These are phyloP conservation scores for Cymbidium sinense DNA, from an alignment of 106 monocot genomes.

Conservation along the genomic window DNA sequence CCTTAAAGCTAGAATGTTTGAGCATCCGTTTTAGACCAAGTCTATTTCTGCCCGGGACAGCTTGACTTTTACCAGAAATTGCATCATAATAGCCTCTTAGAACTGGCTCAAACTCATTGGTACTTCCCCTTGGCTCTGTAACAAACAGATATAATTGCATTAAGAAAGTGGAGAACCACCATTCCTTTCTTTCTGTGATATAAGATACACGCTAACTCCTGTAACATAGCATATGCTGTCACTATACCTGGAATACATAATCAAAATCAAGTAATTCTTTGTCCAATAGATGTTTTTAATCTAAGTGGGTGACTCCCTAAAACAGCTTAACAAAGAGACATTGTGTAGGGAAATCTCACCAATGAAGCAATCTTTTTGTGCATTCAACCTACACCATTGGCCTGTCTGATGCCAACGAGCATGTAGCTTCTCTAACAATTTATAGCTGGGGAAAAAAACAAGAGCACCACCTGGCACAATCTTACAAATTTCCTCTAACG, in stretches of 20 bases:
- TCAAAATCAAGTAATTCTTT: background rate
- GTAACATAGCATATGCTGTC: background rate
- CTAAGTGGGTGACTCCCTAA: background rate
- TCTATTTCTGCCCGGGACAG: slow-evolving; percentile 25
- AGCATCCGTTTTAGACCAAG: slow-evolving; percentile 30
- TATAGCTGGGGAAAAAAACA: slow-evolving; percentile 97
- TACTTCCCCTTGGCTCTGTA: slow-evolving; percentile 80
- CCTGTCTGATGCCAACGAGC: slow-evolving; percentile 87
- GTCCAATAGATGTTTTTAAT: background rate
- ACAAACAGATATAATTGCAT: background rate
- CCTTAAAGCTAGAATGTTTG: slow-evolving; percentile 16
- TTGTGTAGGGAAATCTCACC: slow-evolving; percentile 37
- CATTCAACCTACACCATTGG: slow-evolving; percentile 82
- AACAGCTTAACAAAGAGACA: background rate
- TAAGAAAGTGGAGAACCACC: background rate
- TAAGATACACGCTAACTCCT: background rate
- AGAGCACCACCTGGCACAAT: slow-evolving; percentile 86
- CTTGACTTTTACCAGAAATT: slow-evolving; percentile 34
- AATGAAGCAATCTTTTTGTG: slow-evolving; percentile 63
- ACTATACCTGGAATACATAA: background rate
- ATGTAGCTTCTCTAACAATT: slow-evolving; percentile 78
- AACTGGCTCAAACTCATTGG: slow-evolving; percentile 71
- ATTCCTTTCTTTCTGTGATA: background rate
- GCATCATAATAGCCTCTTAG: slow-evolving; percentile 77
- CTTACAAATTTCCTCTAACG: slow-evolving; percentile 90